These are phyloP conservation scores for Chytriomyces hyalinus DNA, from an alignment of 192 early-diverging fungal species.

Conservation along the genomic window DNA sequence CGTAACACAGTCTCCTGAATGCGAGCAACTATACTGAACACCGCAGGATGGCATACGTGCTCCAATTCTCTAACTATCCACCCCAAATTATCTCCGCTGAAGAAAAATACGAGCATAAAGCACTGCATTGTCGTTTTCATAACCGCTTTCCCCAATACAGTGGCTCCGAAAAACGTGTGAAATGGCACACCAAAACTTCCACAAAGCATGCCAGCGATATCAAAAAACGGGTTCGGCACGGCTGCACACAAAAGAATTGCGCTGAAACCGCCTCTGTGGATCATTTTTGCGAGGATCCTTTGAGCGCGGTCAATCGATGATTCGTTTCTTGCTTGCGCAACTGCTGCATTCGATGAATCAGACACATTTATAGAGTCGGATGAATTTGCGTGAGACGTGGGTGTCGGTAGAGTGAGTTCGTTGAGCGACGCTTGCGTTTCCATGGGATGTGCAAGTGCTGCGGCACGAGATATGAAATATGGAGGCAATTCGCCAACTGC, in stretches of 20 bases:
- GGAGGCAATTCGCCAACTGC: slow-evolving; percentile 91
- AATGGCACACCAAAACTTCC: slow-evolving; percentile 92
- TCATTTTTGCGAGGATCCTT: slow-evolving; percentile 68
- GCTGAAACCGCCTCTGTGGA: slow-evolving; percentile 82
- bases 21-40: neutral
- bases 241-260: slow-evolving; percentile 93
- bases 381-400: too few species aligned
- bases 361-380: too few species aligned
- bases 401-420: slow-evolving; percentile 15
- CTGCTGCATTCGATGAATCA: neutral
- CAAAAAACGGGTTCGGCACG: slow-evolving; percentile 95
- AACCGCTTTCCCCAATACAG: slow-evolving; percentile 89
- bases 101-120: slow-evolving; percentile 78
- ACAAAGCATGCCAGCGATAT: slow-evolving; percentile 94
- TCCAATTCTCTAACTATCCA: neutral
- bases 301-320: slow-evolving; percentile 72
- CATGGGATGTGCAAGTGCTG: slow-evolving; percentile 50
- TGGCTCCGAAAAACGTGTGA: slow-evolving; percentile 94
- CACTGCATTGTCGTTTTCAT: slow-evolving; percentile 88
- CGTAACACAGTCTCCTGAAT: too few species aligned
- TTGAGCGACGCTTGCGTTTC: slow-evolving; percentile 49
- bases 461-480: slow-evolving; percentile 90
- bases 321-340: neutral
- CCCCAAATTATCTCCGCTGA: slow-evolving; percentile 79
- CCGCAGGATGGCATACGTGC: neutral